Conservation (phyloP, 768 basidiomycete species). For the Agaricus blazei region DNA sequence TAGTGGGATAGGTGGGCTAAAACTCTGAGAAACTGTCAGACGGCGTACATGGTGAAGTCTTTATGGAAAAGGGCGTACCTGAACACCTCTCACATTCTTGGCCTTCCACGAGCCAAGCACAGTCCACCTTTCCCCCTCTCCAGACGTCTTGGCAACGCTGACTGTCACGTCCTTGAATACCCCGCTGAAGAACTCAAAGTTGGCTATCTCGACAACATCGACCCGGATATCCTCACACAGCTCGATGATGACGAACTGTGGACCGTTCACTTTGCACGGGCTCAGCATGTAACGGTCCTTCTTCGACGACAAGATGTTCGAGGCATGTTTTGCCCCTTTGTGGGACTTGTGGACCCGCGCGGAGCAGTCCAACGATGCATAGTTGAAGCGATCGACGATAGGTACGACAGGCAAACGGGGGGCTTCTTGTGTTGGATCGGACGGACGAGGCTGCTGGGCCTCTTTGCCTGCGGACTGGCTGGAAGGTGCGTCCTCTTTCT, state of each 20-base stretch:
- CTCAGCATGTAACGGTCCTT: conserved; percentile 96
- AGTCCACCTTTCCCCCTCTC: conserved; percentile 58
- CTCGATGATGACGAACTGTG: conserved; percentile 87
- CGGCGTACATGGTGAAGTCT: not conserved
- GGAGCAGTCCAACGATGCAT: conserved; percentile 88
- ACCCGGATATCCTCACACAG: conserved; percentile 97
- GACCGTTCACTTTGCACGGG: conserved; percentile 64
- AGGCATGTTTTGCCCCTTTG: conserved; percentile 73
- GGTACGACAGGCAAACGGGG: conserved; percentile 62
- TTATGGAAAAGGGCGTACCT: conserved; percentile 46
- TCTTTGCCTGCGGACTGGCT: conserved; percentile 3
- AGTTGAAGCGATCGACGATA: conserved; percentile 87
- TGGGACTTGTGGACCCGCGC: conserved; percentile 88
- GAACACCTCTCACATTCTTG: conserved; percentile 89
- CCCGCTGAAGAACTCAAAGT: conserved; percentile 97
- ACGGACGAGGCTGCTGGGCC: conserved; percentile 17
- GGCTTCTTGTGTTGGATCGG: conserved; percentile 15
- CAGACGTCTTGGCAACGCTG: conserved; percentile 80
- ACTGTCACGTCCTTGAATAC: conserved; percentile 91
- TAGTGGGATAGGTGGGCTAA: conserved; percentile 69
- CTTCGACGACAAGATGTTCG: conserved; percentile 82
- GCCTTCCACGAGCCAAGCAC: conserved; percentile 74
- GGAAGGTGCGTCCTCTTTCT: conserved; percentile 1
- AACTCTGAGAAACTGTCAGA: conserved; percentile 42
- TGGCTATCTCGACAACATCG: conserved; percentile 93